phyloP scores from a whole-genome alignment of 2,329 filamentous ascomycete genomes.

The Clarireedia monteithiana region DNA sequence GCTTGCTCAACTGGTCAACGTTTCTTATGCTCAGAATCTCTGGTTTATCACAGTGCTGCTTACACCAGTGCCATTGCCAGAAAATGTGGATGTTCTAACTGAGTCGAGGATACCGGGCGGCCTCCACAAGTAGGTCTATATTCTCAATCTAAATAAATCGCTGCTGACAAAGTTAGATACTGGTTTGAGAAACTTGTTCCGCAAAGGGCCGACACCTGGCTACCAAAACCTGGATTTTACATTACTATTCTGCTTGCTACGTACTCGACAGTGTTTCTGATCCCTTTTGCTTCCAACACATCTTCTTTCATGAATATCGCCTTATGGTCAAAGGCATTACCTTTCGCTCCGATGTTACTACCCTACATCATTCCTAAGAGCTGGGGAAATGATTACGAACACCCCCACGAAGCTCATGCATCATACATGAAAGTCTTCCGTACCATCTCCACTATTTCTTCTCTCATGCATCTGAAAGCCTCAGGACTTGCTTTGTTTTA shows the following conservation, averaged over 20 bases:
- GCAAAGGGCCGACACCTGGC: slow-evolving; percentile 38
- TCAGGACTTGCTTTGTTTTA: slow-evolving; percentile 37
- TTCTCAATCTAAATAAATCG: background rate
- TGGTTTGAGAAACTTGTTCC: slow-evolving; percentile 32
- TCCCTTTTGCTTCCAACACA: slow-evolving; percentile 36
- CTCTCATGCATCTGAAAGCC: slow-evolving; percentile 38
- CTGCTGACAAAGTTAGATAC: slow-evolving; percentile 18
- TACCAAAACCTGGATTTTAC: slow-evolving; percentile 33
- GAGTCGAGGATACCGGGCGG: background rate
- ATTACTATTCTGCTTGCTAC: slow-evolving; percentile 30
- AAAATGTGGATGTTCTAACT: slow-evolving; percentile 23
- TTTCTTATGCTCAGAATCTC: slow-evolving; percentile 55
- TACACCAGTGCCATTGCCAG: slow-evolving; percentile 41
- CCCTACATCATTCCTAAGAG: slow-evolving; percentile 39
- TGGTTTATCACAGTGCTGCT: slow-evolving; percentile 54
- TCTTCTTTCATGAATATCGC: slow-evolving; percentile 32
- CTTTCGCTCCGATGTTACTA: slow-evolving; percentile 39
- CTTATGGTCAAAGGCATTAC: slow-evolving; percentile 32
- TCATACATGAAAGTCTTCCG: slow-evolving; percentile 41
- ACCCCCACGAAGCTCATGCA: slow-evolving; percentile 33
- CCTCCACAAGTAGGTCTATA: slow-evolving; percentile 2
- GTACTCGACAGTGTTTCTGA: slow-evolving; percentile 31
- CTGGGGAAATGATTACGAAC: slow-evolving; percentile 40
- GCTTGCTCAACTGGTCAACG: slow-evolving; percentile 49
- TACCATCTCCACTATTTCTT: slow-evolving; percentile 36